phyloP scores from a whole-genome alignment of 768 basidiomycete genomes.

The Lactifluus volemus region DNA sequence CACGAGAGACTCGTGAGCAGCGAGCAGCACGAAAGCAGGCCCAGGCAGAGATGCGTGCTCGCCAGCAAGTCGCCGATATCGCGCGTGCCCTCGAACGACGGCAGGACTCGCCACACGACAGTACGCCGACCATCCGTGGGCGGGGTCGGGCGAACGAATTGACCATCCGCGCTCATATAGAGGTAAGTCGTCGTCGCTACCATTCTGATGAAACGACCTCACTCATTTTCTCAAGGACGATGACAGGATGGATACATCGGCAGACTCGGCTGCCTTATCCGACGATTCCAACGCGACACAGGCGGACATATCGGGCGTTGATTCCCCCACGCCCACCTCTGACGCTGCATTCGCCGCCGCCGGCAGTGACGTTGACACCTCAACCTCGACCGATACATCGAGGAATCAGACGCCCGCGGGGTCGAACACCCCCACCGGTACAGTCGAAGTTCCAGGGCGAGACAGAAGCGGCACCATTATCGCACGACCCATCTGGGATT shows the following conservation, averaged over 20 bases:
- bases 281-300: conserved; percentile 13
- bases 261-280: conserved; percentile 13
- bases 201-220: background rate
- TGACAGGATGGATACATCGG: conserved; percentile 18
- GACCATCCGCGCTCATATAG: conserved; percentile 1
- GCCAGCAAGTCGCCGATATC: conserved; percentile 52
- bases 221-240: conserved; percentile 19
- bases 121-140: conserved; percentile 12
- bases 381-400: conserved; percentile 55
- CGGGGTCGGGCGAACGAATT: conserved; percentile 2
- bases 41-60: conserved; percentile 44
- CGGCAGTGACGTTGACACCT: conserved; percentile 51
- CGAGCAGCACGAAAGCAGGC: conserved; percentile 53
- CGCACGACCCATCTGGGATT: conserved; percentile 55
- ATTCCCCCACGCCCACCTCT: conserved; percentile 13
- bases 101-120: conserved; percentile 20
- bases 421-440: conserved; percentile 50
- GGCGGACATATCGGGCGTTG: conserved; percentile 14
- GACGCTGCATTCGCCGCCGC: conserved; percentile 24
- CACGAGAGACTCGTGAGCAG: conserved; percentile 69
- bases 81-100: conserved; percentile 50
- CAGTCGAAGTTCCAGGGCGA: conserved; percentile 51
- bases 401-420: conserved; percentile 50
- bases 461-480: conserved; percentile 73
- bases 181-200: conserved; percentile 2